A percentile compares a stretch with the other conserved stretches of the same genome.
phyloP scores from a whole-genome alignment of 2,329 filamentous ascomycete genomes.

The Meredithiella fracta region DNA sequence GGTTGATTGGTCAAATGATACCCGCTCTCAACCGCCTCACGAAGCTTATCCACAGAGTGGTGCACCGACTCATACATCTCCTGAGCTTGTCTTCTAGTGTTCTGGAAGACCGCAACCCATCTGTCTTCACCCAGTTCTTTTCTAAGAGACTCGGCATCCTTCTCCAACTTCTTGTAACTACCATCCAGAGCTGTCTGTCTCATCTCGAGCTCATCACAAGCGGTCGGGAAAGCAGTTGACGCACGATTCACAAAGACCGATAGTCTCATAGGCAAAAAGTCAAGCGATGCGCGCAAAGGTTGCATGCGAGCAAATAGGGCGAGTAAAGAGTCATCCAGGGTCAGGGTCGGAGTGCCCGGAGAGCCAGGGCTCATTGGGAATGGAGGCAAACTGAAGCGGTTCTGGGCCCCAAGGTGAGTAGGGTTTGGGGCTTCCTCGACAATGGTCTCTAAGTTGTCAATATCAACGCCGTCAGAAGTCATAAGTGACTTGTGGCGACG shows the following conservation, averaged over 20 bases:
- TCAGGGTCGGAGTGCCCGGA: constrained; percentile 37
- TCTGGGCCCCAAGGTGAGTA: constrained; percentile 28
- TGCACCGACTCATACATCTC: constrained; percentile 97
- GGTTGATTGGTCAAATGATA: constrained; percentile 57
- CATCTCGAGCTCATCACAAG: constrained; percentile 74
- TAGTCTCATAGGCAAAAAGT: constrained; percentile 89
- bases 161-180: constrained; percentile 76
- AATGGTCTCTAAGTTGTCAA: constrained; percentile 82
- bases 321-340: constrained; percentile 71
- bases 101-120: constrained; percentile 90
- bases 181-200: constrained; percentile 58
- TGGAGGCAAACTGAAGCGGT: constrained; percentile 48
- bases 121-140: constrained; percentile 88
- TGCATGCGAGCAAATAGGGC: constrained; percentile 92
- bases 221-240: constrained; percentile 65
- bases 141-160: constrained; percentile 74
- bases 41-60: constrained; percentile 66
- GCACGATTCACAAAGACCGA: constrained; percentile 73
- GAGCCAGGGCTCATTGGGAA: constrained; percentile 48
- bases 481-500: constrained; percentile 67
- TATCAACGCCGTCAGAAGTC: constrained; percentile 52
- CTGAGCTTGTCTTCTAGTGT: constrained; percentile 76
- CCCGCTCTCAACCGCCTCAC: constrained; percentile 59
- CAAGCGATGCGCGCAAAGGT: constrained; percentile 75
- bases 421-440: constrained; percentile 65